Base-by-base conservation (phyloP, 2,329 filamentous ascomycete species). In the Didymella keratinophila region DNA sequence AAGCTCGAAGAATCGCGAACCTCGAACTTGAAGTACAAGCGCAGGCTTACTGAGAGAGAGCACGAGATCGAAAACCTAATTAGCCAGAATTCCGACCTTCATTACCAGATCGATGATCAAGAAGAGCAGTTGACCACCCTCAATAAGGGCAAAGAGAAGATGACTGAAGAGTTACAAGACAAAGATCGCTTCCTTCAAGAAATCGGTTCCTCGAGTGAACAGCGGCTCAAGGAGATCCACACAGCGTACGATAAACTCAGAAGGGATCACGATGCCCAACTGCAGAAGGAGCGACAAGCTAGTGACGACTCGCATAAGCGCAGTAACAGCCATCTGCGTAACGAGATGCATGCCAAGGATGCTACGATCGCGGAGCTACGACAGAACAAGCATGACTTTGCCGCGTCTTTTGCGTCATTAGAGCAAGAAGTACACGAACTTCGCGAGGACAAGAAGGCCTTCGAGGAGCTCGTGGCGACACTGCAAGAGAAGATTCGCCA, bases 11-110 rank as follows among this genome's bases (percentile, higher is more conserved):
- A 67, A 20, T 67, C 70, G 1, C 61, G 65, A n/a, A 62, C 49
- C 14, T 67, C 70, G 2, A 73, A 71, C 51, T 47, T 67, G 18
- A 72, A 72, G 42, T 76, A 75, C 59, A 73, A 73, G 58, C 68
- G 63, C 41, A 66, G 66, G 10, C 66, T 76, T 3, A 63, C 58
- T 7, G 66, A 69, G 12, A 68, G 61, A 20, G 67, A 66, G 34
- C 72, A 68, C 20, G 70, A 77, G 49, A 57, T 78, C 10, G 69
- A 69, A 28, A 58, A 65, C 3, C 50, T 76, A 20, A 62, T 61
- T 36, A 65, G 63, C 14, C 70, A 74, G 52, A 76, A 75, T 51
- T 56, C 67, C 0, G 62, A 68, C 6, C 55, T 77, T 8, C 70
- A 71, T 43, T 51, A 68, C 8, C 65, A 71, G 46, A 60, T 76